Evolutionary conservation across 1,284 basidiomycete species (phyloP), one percentile per base, ranked within the genome.

Genomic region (Apiotrichum akiyoshidainum): DNA sequence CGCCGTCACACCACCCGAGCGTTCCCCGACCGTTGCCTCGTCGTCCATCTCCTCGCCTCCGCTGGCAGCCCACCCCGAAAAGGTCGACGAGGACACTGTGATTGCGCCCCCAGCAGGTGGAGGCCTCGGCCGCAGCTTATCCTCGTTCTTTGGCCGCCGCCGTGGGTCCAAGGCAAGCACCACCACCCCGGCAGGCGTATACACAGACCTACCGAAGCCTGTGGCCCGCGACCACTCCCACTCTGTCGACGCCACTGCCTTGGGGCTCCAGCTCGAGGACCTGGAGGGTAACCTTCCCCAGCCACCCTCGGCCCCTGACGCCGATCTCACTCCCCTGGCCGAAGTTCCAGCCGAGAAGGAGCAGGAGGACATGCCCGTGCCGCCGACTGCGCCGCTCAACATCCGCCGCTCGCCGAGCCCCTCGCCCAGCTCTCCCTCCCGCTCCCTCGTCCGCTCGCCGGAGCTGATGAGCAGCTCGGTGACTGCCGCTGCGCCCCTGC

Each of bases 81-180:
- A 11, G 9, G 51, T 52, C 33, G 53, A 57, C 45, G 52, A 51
- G 16, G 47, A 52, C 34, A 33, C 31, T 11, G 40, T 42, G 1
- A 26, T 52, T 34, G 49, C 35, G 17, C 14, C 19, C 9, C n/a
- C 55, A 9, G 40, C 50, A 14, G 52, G 52, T 14, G 58, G 55
- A 19, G 52, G 52, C 26, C 49, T 63, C 35, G 58, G 58, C 33
- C 61, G 61, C 13, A 47, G 47, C 40, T 22, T 63, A 9, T 57
- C 58, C 14, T 57, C 55, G n/a, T 63, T 63, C 50, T 63, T 63
- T 13, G 61, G 52, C 19, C 58, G 61, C 21, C 35, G 53, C 16
- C 19, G 44, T 1, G 19, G 21, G 4, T 39, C 34, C 14, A 31
- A 21, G 22, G 22, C 53, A 6, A 19, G n/a, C 34, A 31, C 53